phyloP scores from a whole-genome alignment of 805 yeast species.

The Cyberlindnera amylophila region DNA sequence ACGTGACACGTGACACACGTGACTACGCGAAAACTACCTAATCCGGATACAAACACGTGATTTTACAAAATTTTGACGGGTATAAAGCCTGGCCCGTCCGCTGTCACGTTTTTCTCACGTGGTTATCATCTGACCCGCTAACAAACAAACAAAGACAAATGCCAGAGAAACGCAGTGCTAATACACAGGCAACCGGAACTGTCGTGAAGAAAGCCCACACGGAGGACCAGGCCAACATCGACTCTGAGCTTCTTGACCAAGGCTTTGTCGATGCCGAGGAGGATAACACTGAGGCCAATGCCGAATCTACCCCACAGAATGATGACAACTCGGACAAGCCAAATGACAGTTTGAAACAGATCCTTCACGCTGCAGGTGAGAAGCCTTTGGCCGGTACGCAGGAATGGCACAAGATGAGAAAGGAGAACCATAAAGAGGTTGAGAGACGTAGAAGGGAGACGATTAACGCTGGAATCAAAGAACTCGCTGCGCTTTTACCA shows the following conservation, averaged over 20 bases:
- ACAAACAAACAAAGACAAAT: not conserved
- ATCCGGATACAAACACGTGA: no score
- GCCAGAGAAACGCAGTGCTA: conserved; percentile 7
- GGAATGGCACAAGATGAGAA: conserved; percentile 80
- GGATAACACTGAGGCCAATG: not conserved
- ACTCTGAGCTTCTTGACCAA: conserved; percentile 22
- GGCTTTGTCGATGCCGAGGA: not conserved
- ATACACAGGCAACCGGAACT: not conserved
- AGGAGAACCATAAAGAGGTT: conserved; percentile 92
- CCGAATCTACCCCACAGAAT: not conserved
- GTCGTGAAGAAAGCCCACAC: conserved; percentile 9
- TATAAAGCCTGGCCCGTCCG: no score
- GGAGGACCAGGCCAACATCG: conserved; percentile 19
- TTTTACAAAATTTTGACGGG: no score
- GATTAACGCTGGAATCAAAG: conserved; percentile 83
- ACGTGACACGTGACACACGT: no score
- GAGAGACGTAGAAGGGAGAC: conserved; percentile 89
- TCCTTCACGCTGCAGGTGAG: conserved; percentile 15
- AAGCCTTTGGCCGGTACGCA: conserved; percentile 73
- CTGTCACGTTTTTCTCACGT: conserved; percentile 28
- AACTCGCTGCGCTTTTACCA: conserved; percentile 73
- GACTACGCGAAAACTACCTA: no score
- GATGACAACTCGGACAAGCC: not conserved
- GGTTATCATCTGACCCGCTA: conserved; percentile 15
- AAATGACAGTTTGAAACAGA: conserved; percentile 9